Evolutionary conservation across 768 basidiomycete genomes (phyloP).

Genomic region (Tylopilus felleus): DNA sequence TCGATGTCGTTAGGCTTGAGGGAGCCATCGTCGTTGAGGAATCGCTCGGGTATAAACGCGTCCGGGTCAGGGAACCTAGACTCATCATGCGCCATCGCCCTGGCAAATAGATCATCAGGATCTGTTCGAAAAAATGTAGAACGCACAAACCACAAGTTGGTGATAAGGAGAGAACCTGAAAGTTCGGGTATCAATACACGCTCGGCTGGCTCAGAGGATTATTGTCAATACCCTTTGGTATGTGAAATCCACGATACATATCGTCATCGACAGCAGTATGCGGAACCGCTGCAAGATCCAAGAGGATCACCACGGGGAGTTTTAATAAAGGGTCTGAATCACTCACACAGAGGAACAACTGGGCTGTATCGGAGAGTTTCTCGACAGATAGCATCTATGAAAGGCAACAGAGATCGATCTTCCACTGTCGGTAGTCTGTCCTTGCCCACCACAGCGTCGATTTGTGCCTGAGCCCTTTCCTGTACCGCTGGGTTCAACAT

Average conservation of each 20-base stretch:
- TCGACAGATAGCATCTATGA: background rate
- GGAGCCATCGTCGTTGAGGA: slow-evolving; percentile 29
- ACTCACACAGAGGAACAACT: background rate
- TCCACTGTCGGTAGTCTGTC: background rate
- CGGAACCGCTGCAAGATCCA: background rate
- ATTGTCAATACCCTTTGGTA: background rate
- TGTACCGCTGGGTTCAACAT: background rate
- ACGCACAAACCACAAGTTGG: slow-evolving; percentile 8
- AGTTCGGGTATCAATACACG: background rate
- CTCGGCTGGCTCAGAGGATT: background rate
- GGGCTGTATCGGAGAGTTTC: slow-evolving; percentile 1
- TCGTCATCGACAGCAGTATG: background rate
- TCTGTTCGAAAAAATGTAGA: too few species aligned
- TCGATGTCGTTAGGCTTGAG: slow-evolving; percentile 11
- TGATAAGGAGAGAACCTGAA: slow-evolving; percentile 1
- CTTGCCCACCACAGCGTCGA: slow-evolving; percentile 7
- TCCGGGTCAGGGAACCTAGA: slow-evolving; percentile 35
- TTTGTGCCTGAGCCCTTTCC: slow-evolving; percentile 8
- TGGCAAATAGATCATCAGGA: background rate
- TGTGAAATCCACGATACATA: background rate
- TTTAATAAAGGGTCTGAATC: background rate
- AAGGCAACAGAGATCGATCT: background rate
- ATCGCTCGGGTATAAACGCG: slow-evolving; percentile 38
- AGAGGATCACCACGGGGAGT: background rate
- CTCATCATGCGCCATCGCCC: slow-evolving; percentile 17